A percentile compares a stretch with the other conserved stretches of the same genome.
Evolutionary conservation across 768 basidiomycete species (phyloP).

Genomic region (Panaeolus cyanescens): DNA sequence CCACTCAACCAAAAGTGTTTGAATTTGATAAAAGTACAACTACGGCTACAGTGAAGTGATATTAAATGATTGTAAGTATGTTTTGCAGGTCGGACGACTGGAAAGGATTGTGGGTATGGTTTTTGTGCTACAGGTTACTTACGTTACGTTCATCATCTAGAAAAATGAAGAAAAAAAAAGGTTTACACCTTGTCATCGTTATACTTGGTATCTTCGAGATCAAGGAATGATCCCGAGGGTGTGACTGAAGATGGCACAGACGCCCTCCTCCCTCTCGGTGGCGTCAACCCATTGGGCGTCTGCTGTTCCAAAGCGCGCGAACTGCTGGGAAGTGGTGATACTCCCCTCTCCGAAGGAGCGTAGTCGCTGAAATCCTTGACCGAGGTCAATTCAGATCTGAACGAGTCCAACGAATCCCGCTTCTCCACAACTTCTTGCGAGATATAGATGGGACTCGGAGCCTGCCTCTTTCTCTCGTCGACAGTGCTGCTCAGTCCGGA

Average conservation of each 20-base stretch:
- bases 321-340: slow-evolving; percentile 9
- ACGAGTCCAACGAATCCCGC: slow-evolving; percentile 26
- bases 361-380: slow-evolving; percentile 17
- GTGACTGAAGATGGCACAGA: slow-evolving; percentile 19
- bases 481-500: not conserved
- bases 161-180: slow-evolving; percentile 5
- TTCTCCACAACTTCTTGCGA: slow-evolving; percentile 27
- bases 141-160: not conserved
- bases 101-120: not conserved
- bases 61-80: not conserved
- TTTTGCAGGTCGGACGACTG: not conserved
- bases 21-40: not conserved
- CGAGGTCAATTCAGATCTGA: slow-evolving; percentile 23
- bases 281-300: not conserved
- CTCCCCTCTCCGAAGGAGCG: slow-evolving; percentile 9
- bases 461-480: not conserved
- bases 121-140: not conserved
- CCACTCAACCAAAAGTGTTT: not conserved
- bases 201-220: slow-evolving; percentile 12
- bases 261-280: not conserved
- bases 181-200: slow-evolving; percentile 6
- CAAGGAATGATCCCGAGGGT: slow-evolving; percentile 25
- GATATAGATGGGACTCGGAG: slow-evolving; percentile 24
- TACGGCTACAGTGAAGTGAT: slow-evolving; percentile 3
- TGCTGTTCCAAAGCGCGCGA: not conserved